Percentiles rank a stretch among this genome's conserved stretches.
phyloP scores from a whole-genome alignment of 2,329 filamentous ascomycete species.

The Alternaria sp. region DNA sequence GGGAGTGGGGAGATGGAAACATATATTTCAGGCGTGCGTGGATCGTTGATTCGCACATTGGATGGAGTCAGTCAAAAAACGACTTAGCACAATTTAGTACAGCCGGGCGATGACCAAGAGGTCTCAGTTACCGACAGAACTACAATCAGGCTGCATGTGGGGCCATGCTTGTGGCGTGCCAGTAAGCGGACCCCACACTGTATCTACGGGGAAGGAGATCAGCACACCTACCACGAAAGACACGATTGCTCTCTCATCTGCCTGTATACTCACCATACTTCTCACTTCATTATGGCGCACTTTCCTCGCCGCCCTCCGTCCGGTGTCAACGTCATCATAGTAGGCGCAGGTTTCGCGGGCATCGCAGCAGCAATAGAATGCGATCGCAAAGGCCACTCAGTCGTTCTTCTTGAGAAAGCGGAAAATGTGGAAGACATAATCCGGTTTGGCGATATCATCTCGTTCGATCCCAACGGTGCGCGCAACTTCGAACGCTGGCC shows the following conservation, averaged over 20 bases:
- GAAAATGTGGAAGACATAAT: constrained; percentile 61
- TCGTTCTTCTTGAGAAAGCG: constrained; percentile 61
- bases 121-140: neutral
- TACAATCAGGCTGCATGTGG: constrained; percentile 7
- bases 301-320: constrained; percentile 27
- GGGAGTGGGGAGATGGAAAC: neutral
- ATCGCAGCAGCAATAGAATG: constrained; percentile 69
- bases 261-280: neutral
- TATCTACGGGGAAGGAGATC: neutral
- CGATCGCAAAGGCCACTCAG: constrained; percentile 64
- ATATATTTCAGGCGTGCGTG: neutral
- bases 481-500: constrained; percentile 62
- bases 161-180: neutral
- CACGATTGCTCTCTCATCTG: neutral
- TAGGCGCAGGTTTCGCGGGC: constrained; percentile 62
- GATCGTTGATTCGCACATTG: neutral
- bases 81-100: neutral
- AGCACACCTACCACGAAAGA: neutral
- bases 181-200: constrained; percentile 4
- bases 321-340: constrained; percentile 54
- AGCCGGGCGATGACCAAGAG: neutral
- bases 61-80: neutral
- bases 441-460: constrained; percentile 66
- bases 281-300: constrained; percentile 9
- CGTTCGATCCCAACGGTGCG: constrained; percentile 65